phyloP scores from a whole-genome alignment of 768 basidiomycete genomes.

The Suillus cothurnatus region DNA sequence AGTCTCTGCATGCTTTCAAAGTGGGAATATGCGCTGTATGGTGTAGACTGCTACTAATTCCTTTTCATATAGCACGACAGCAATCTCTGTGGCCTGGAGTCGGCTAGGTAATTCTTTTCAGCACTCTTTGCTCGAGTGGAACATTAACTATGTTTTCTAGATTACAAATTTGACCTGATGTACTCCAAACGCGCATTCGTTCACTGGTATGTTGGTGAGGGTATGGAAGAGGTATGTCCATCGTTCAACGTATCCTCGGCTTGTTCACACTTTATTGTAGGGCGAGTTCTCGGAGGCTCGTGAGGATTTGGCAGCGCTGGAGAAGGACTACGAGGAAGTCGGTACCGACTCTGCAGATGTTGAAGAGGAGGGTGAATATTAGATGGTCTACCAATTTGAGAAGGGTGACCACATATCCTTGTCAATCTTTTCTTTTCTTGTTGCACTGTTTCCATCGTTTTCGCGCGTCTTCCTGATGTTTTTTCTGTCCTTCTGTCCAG shows the following conservation, averaged over 20 bases:
- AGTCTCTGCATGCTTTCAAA: conserved; percentile 98
- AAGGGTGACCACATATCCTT: conserved; percentile 1
- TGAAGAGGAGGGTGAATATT: conserved; percentile 67
- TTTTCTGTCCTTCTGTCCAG: conserved; percentile 2
- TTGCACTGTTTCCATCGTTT: background rate
- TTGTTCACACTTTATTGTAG: conserved; percentile 30
- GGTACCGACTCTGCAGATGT: conserved; percentile 75
- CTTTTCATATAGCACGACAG: conserved; percentile 64
- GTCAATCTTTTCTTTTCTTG: conserved; percentile 6
- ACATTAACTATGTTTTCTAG: conserved; percentile 37
- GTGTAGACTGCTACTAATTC: conserved; percentile 1
- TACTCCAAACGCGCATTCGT: conserved; percentile 95
- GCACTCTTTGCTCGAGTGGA: background rate
- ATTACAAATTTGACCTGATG: conserved; percentile 98
- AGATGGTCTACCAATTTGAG: conserved; percentile 19
- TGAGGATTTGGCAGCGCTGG: conserved; percentile 96
- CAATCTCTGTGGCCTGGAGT: conserved; percentile 94
- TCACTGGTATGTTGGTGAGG: conserved; percentile 97
- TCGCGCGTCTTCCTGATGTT: conserved; percentile 8
- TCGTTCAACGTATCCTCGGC: conserved; percentile 3
- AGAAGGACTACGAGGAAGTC: conserved; percentile 94
- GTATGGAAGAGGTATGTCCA: conserved; percentile 86
- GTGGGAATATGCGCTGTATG: conserved; percentile 36
- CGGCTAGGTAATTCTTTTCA: conserved; percentile 58
- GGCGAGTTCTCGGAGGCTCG: conserved; percentile 99